Percentiles rank a stretch among this genome's conserved stretches.
Evolutionary conservation across 1,139 yeast species (phyloP).

Genomic region (Yamadazyma epiphylla): DNA sequence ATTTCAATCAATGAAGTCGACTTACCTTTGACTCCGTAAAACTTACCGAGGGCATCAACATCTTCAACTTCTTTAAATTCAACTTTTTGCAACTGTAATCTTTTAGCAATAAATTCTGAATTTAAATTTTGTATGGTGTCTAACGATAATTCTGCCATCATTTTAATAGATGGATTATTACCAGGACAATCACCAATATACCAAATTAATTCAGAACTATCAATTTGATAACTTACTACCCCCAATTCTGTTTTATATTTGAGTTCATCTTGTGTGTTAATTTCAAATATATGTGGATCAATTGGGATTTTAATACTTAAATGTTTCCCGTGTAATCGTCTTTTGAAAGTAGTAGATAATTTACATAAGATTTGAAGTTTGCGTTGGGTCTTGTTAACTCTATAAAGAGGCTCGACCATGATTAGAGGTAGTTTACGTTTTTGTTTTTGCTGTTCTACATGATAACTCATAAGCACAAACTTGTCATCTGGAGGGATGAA

Average conservation of each 20-base stretch:
- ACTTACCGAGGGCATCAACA: constrained; percentile 27
- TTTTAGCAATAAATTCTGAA: constrained; percentile 1
- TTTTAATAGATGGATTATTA: constrained; percentile 27
- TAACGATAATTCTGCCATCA: constrained; percentile 42
- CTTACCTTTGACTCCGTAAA: constrained; percentile 41
- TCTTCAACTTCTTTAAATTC: constrained; percentile 6
- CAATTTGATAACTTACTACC: constrained; percentile 36
- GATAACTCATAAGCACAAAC: constrained; percentile 37
- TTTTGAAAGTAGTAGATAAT: constrained; percentile 31
- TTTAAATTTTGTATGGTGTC: constrained; percentile 1
- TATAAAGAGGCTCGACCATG: constrained; percentile 34
- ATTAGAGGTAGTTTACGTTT: constrained; percentile 33
- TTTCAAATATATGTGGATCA: constrained; percentile 29
- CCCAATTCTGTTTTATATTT: constrained; percentile 43
- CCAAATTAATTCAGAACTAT: constrained; percentile 59
- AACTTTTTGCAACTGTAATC: constrained; percentile 1
- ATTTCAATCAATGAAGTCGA: constrained; percentile 24
- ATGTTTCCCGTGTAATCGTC: constrained; percentile 31
- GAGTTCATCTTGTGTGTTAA: constrained; percentile 25
- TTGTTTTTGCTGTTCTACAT: constrained; percentile 38
- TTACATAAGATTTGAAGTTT: constrained; percentile 36
- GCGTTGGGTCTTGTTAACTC: constrained; percentile 16
- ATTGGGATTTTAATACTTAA: constrained; percentile 33
- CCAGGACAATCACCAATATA: constrained; percentile 56
- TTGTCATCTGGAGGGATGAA: constrained; percentile 48